Conservation (phyloP, 768 basidiomycete genomes). For the Mycena sanguinolenta region DNA sequence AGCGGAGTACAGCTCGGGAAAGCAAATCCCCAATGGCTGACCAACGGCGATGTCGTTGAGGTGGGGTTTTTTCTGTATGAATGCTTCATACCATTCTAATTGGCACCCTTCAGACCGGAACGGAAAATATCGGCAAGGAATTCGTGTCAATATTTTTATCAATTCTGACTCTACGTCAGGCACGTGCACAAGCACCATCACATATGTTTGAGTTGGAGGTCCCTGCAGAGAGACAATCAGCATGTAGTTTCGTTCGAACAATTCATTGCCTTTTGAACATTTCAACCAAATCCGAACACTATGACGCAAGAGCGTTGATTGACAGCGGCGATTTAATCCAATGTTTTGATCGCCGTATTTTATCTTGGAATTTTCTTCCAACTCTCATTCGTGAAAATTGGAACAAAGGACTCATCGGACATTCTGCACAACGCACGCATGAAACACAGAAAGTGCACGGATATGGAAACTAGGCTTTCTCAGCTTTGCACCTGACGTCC, state of each 20-base stretch:
- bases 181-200: constrained; percentile 53
- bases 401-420: no score
- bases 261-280: no score
- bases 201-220: constrained; percentile 42
- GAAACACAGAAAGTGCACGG: neutral
- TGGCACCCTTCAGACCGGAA: constrained; percentile 38
- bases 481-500: constrained; percentile 1
- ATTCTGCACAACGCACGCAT: no score
- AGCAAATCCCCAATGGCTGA: constrained; percentile 50
- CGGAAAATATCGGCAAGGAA: constrained; percentile 49
- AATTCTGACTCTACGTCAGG: neutral
- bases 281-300: neutral
- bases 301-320: no score
- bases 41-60: constrained; percentile 55
- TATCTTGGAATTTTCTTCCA: no score
- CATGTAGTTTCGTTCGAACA: no score
- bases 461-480: neutral
- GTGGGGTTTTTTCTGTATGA: neutral
- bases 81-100: neutral
- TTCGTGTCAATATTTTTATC: neutral
- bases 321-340: no score
- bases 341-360: neutral
- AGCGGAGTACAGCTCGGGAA: constrained; percentile 52
- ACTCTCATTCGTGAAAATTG: no score
- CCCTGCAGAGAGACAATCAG: neutral